Base-by-base conservation (phyloP, 192 early-diverging fungal species). In the Helicostylum pulchrum region DNA sequence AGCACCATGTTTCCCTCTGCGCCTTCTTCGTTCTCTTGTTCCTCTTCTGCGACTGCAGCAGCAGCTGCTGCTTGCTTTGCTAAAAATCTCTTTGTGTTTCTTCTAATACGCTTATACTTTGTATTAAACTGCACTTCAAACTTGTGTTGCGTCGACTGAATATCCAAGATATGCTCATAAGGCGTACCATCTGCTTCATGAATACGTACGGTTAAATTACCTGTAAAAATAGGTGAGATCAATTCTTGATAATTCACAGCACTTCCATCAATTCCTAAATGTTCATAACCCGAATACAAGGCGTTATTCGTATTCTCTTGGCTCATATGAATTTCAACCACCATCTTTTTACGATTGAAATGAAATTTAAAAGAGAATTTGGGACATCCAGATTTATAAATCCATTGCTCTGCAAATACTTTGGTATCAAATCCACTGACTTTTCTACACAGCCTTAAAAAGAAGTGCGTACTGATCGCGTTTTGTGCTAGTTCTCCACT, bases 271-370 rank as follows among this genome's bases (percentile, higher is more conserved):
- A 45, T 60, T 45, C 64, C 20, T 5, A 47, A 52, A 21, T 31
- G 19, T 19, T 32, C 62, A 39, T 44, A 20, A 3, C 56, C 42
- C 3, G 39, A n/a, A 36, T 43, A 14, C 12, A 52, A 19, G n/a
- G 48, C 42, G 12, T 50, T 63, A 50, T 85, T 91, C 10, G 90
- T 87, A 31, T 84, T 86, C 50, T 83, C 77, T 61, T 94, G 92
- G 31, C 75, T 78, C 80, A 94, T 86, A 45, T 78, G 81, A 62
- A 99, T 85, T 73, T 98, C 95, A 9, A 99, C 92, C 7, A 91
- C 87, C 85, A 97, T 90, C 74, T 96, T 96, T 78, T 96, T 98
- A 43, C 94, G 87, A 75, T 95, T 98, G 61, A 99, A 98, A 53
- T 86, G 77, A 64, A 91, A 94, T 17, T 64, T 63, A 45, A 96